Evolutionary conservation across 371 early-diverging fungal genomes (phyloP).

Genomic region (Fennellomyces sp.): DNA sequence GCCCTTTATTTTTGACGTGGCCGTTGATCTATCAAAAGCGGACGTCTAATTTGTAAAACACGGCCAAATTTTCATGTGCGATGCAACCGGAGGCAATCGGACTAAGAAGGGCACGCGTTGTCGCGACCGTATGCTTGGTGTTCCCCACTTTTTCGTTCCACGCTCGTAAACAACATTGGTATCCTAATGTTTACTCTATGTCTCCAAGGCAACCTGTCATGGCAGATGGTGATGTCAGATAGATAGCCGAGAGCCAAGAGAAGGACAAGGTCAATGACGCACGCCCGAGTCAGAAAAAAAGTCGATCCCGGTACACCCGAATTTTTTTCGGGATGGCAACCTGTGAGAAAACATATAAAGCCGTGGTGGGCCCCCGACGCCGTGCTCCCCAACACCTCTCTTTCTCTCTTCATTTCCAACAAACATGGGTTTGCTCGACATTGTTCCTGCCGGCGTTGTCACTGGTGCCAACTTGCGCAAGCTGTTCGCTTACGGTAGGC

Average conservation of each 20-base stretch:
- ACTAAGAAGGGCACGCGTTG: too few relatives aligned
- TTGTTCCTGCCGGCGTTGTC: constrained; percentile 89
- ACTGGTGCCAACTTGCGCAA: constrained; percentile 88
- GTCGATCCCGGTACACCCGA: constrained; percentile 4
- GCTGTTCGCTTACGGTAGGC: constrained; percentile 73
- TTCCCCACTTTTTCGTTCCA: too few relatives aligned
- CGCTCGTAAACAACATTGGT: too few relatives aligned
- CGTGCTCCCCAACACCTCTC: background rate
- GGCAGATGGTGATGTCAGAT: too few relatives aligned
- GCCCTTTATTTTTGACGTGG: too few relatives aligned
- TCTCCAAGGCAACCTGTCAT: too few relatives aligned
- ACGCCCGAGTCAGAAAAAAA: too few relatives aligned
- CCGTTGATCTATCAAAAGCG: too few relatives aligned
- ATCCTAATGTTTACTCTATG: too few relatives aligned
- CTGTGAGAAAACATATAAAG: background rate
- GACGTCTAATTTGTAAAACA: background rate
- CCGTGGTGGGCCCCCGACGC: too few relatives aligned
- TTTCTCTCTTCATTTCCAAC: constrained; percentile 10
- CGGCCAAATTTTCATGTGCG: background rate
- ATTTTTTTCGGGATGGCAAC: background rate
- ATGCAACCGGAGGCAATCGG: background rate
- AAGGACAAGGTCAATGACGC: background rate
- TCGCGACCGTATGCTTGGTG: too few relatives aligned
- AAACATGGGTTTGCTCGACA: constrained; percentile 76
- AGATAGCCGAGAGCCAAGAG: background rate